phyloP scores from a whole-genome alignment of 768 basidiomycete species.

The Tephrocybe rancida region DNA sequence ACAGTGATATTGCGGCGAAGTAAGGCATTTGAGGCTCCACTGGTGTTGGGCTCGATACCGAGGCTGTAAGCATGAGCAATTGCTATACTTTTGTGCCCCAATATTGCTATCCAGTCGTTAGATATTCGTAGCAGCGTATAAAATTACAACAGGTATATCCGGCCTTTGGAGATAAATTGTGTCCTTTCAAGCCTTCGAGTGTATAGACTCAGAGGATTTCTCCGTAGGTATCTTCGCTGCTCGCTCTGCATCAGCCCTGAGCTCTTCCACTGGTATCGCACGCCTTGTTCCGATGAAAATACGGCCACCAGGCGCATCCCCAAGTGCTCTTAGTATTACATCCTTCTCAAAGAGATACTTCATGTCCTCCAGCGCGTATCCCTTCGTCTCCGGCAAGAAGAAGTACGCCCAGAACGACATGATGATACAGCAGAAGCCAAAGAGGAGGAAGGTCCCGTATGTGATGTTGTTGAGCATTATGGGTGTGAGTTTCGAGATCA shows the following conservation, averaged over 20 bases:
- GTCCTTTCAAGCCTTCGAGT: not conserved
- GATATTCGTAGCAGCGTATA: no score
- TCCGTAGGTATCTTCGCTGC: not conserved
- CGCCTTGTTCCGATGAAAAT: conserved; percentile 31
- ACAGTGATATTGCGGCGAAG: no score
- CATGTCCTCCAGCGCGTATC: conserved; percentile 48
- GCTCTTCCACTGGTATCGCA: conserved; percentile 25
- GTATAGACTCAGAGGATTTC: not conserved
- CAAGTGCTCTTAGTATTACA: conserved; percentile 33
- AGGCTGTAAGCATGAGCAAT: no score
- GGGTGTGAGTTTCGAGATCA: conserved; percentile 45
- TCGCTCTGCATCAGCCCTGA: conserved; percentile 12
- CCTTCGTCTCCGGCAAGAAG: conserved; percentile 49
- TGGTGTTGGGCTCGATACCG: no score
- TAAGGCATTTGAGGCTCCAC: no score
- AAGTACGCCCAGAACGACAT: conserved; percentile 46
- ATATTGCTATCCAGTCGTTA: no score
- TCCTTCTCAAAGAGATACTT: conserved; percentile 44
- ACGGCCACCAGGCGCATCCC: conserved; percentile 43
- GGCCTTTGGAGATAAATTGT: not conserved
- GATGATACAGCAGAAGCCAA: conserved; percentile 41
- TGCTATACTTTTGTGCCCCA: no score
- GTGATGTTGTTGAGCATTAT: conserved; percentile 34
- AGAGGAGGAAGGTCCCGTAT: conserved; percentile 44
- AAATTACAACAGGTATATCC: no score